Evolutionary conservation across 768 basidiomycete genomes (phyloP).

Genomic region (Macrolepiota albuminosa): DNA sequence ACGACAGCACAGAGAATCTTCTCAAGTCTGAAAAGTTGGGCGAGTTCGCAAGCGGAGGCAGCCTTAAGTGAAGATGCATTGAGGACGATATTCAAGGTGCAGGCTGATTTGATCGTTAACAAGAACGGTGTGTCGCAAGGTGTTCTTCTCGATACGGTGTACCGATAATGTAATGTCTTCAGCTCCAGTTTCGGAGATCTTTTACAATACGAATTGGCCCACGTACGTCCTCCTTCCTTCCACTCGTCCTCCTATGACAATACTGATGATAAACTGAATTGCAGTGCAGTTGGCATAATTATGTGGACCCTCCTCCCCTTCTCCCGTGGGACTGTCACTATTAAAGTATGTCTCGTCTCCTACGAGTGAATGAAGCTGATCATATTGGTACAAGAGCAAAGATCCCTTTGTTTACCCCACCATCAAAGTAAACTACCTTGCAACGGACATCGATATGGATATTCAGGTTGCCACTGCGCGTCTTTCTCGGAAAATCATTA

Average conservation of each 20-base stretch:
- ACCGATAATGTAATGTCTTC: background rate
- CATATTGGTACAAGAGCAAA: constrained; percentile 26
- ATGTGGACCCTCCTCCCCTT: constrained; percentile 55
- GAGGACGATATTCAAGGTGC: constrained; percentile 37
- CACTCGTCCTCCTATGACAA: background rate
- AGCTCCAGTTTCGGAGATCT: constrained; percentile 46
- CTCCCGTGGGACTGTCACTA: constrained; percentile 45
- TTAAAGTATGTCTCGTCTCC: constrained; percentile 28
- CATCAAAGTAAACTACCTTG: constrained; percentile 49
- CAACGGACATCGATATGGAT: constrained; percentile 41
- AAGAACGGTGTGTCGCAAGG: constrained; percentile 32
- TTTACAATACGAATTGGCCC: constrained; percentile 42
- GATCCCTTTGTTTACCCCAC: constrained; percentile 44
- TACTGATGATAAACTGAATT: background rate
- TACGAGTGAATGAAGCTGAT: background rate
- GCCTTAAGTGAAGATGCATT: constrained; percentile 38
- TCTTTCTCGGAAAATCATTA: constrained; percentile 28
- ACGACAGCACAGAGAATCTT: constrained; percentile 32
- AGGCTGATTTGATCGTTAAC: constrained; percentile 44
- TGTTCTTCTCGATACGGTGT: constrained; percentile 7
- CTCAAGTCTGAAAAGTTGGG: constrained; percentile 35
- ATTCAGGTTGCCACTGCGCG: constrained; percentile 46
- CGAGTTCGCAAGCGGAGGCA: constrained; percentile 34
- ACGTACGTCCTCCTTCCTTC: constrained; percentile 24
- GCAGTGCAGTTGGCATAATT: constrained; percentile 40